These are phyloP conservation scores for Fraxinus sp. DNA, from an alignment of 305 asterid genomes.

Conservation along the genomic window DNA sequence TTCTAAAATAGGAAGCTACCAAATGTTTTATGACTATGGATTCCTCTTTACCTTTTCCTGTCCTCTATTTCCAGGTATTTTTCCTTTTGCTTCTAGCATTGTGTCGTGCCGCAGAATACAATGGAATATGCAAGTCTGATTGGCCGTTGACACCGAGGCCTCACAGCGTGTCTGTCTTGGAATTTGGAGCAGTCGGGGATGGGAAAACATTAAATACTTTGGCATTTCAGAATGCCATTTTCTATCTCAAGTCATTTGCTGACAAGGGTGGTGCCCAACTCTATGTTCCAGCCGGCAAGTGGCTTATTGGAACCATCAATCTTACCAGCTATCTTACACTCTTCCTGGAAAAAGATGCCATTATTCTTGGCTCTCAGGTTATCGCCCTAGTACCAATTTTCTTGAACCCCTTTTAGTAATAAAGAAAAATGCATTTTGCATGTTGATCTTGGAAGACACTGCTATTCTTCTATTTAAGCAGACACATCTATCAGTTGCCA, in stretches of 20 bases:
- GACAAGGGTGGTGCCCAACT: conserved; percentile 99
- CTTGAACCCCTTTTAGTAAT: not conserved
- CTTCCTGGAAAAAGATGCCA: conserved; percentile 82
- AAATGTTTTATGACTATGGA: conserved; percentile 7
- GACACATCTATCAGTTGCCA: not conserved
- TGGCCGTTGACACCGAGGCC: conserved; percentile 84
- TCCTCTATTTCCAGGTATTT: conserved; percentile 51
- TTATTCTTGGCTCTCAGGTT: conserved; percentile 94
- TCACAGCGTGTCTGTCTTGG: conserved; percentile 87
- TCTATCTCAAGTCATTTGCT: conserved; percentile 85
- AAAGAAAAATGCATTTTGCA: not conserved
- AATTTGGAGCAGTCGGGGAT: conserved; percentile 94
- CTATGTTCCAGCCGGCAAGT: conserved; percentile 84
- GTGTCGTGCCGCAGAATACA: conserved; percentile 36
- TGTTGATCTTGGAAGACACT: not conserved
- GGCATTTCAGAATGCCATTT: conserved; percentile 95
- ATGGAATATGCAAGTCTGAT: conserved; percentile 67
- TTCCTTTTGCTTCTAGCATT: conserved; percentile 58
- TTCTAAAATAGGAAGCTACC: not conserved
- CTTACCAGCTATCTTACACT: conserved; percentile 98
- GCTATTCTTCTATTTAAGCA: not conserved
- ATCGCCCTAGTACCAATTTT: not conserved
- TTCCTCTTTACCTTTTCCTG: conserved; percentile 23
- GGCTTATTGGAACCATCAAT: conserved; percentile 91
- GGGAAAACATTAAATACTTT: conserved; percentile 82